phyloP scores from a whole-genome alignment of 257 asterid species.

The Capsicum rhomboideum region DNA sequence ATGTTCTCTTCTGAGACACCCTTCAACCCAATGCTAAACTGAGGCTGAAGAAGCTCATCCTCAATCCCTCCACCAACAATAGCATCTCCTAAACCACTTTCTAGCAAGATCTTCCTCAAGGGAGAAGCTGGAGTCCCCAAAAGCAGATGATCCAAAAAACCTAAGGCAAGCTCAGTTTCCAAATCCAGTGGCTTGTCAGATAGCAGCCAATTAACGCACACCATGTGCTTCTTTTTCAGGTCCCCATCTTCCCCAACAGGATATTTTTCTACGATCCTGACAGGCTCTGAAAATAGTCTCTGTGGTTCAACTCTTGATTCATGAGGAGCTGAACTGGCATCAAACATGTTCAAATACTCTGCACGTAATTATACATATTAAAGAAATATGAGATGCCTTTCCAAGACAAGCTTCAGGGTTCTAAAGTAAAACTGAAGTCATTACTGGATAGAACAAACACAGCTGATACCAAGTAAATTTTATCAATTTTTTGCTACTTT shows the following conservation, averaged over 20 bases:
- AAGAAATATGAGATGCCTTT: neutral
- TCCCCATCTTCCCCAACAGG: conserved; percentile 89
- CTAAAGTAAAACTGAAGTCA: neutral
- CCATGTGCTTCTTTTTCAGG: conserved; percentile 92
- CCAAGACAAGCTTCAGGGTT: conserved; percentile 1
- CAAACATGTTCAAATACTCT: conserved; percentile 89
- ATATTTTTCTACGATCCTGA: conserved; percentile 78
- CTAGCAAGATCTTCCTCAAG: conserved; percentile 82
- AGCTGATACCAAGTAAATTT: neutral
- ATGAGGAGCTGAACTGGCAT: conserved; percentile 74
- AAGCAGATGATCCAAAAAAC: conserved; percentile 82
- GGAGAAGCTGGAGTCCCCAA: conserved; percentile 99
- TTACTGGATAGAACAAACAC: neutral
- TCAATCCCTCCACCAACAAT: conserved; percentile 97
- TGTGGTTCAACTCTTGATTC: conserved; percentile 72
- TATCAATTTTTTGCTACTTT: neutral
- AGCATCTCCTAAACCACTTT: conserved; percentile 95
- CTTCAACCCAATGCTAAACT: conserved; percentile 91
- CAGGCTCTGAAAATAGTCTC: conserved; percentile 70
- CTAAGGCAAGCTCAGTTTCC: conserved; percentile 90
- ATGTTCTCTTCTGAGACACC: conserved; percentile 84
- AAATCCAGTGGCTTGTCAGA: conserved; percentile 83
- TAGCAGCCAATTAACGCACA: conserved; percentile 92
- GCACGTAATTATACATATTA: conserved; percentile 12
- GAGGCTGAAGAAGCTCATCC: conserved; percentile 98